phyloP scores from a whole-genome alignment of 208 protist species.

The Trypanosoma congolense region DNA sequence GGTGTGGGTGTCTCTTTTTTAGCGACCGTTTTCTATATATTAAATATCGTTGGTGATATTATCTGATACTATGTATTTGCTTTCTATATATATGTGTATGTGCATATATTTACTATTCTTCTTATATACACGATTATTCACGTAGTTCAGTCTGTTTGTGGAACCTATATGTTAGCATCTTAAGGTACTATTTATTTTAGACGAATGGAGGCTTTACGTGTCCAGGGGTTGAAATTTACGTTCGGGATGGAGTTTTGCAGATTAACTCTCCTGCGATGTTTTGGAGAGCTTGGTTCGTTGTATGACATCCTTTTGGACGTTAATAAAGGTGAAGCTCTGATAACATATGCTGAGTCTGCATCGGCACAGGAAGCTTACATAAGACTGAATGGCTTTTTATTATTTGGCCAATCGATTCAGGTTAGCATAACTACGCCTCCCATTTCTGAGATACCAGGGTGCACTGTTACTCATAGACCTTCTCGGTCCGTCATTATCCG shows the following conservation, averaged over 20 bases:
- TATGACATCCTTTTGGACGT: conserved; percentile 70
- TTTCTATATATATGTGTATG: not conserved
- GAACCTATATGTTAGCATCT: not conserved
- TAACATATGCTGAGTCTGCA: conserved; percentile 49
- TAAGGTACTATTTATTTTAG: no score
- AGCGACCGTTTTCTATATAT: no score
- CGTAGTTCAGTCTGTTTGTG: not conserved
- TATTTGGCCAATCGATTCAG: conserved; percentile 52
- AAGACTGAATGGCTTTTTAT: conserved; percentile 44
- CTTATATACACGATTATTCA: not conserved
- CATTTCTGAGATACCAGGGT: conserved; percentile 40
- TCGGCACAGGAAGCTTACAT: conserved; percentile 67
- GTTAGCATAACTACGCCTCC: conserved; percentile 44
- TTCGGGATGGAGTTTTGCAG: conserved; percentile 60
- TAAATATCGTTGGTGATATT: no score
- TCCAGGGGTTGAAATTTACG: conserved; percentile 40
- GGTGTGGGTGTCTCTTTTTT: conserved; percentile 17
- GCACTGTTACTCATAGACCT: conserved; percentile 40
- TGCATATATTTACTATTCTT: not conserved
- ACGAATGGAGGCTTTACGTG: conserved; percentile 53
- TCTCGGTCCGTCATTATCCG: conserved; percentile 39
- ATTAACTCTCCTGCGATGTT: conserved; percentile 40
- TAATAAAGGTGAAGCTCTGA: conserved; percentile 32
- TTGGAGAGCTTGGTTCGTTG: conserved; percentile 26
- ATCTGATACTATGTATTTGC: no score